These are phyloP conservation scores for Pyrus communis DNA, from an alignment of 306 rosid genomes.

Conservation along the genomic window DNA sequence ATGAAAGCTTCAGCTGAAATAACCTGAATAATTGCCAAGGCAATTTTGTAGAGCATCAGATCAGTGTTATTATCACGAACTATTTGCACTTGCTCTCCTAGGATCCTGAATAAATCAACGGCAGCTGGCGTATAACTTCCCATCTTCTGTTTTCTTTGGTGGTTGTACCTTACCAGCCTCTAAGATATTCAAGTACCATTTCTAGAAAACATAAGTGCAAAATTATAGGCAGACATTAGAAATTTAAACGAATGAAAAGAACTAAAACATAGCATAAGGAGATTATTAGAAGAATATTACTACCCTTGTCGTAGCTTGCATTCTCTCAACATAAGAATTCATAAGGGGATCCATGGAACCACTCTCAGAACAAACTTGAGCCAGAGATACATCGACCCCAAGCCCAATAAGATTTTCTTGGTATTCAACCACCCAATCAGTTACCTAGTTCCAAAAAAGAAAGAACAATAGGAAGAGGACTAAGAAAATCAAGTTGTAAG, in stretches of 20 bases:
- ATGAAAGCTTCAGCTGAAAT: conserved; percentile 2
- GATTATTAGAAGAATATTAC: not conserved
- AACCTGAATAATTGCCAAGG: conserved; percentile 96
- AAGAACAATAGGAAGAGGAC: not conserved
- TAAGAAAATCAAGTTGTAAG: conserved; percentile 1
- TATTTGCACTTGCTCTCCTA: conserved; percentile 96
- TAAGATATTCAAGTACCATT: conserved; percentile 97
- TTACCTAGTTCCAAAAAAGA: conserved; percentile 48
- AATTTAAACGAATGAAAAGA: not conserved
- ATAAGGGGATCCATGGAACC: conserved; percentile 99
- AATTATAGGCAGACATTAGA: not conserved
- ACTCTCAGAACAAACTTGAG: conserved; percentile 98
- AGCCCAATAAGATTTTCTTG: conserved; percentile 87
- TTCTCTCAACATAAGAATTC: conserved; percentile 95
- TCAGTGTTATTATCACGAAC: conserved; percentile 98
- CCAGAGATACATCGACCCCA: conserved; percentile 88
- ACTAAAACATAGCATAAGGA: conserved; percentile 4
- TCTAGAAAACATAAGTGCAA: conserved; percentile 37
- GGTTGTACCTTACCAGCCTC: conserved; percentile 96
- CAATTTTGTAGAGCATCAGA: conserved; percentile 88
- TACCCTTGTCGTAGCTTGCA: conserved; percentile 99
- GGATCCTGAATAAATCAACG: conserved; percentile 94
- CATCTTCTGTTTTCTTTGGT: conserved; percentile 95
- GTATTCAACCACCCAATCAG: conserved; percentile 98
- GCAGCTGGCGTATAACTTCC: conserved; percentile 97